These are phyloP conservation scores for Torrubiellomyces zombiae DNA, from an alignment of 2,329 filamentous ascomycete genomes.

Conservation along the genomic window DNA sequence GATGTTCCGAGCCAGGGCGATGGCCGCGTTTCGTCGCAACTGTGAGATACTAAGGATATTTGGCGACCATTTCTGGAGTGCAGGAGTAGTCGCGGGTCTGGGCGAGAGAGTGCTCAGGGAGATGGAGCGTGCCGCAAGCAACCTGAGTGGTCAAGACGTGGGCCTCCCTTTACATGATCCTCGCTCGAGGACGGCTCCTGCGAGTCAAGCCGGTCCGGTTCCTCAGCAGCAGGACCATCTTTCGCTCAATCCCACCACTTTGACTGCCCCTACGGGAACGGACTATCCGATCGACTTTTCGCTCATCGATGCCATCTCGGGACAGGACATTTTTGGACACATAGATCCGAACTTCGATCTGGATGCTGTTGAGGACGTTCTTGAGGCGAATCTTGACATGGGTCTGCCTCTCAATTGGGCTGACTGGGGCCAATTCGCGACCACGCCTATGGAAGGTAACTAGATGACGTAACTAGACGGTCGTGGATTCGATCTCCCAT, in stretches of 20 bases:
- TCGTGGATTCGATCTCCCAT: too few relatives aligned
- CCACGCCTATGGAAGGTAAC: too few relatives aligned
- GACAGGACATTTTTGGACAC: conserved; percentile 36
- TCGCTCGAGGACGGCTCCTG: conserved; percentile 6
- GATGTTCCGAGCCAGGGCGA: conserved; percentile 39
- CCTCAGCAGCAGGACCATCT: conserved; percentile 7
- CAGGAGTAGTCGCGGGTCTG: conserved; percentile 34
- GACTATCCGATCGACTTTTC: conserved; percentile 23
- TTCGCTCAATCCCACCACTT: conserved; percentile 10
- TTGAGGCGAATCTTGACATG: conserved; percentile 38
- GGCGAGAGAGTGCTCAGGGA: conserved; percentile 38
- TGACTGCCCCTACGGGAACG: conserved; percentile 12
- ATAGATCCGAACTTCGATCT: conserved; percentile 39
- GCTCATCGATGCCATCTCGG: conserved; percentile 24
- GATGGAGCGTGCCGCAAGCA: conserved; percentile 36
- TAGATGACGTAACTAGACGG: too few relatives aligned
- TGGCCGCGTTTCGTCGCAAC: conserved; percentile 35
- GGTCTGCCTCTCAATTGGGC: conserved; percentile 35
- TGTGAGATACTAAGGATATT: conserved; percentile 35
- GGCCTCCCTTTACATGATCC: conserved; percentile 10
- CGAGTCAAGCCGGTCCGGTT: conserved; percentile 2
- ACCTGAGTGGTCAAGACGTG: conserved; percentile 21
- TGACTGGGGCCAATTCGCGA: conserved; percentile 24
- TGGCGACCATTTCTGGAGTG: conserved; percentile 41
- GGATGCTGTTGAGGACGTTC: conserved; percentile 33